These are phyloP conservation scores for Haematococcus sp. DNA, from an alignment of 139 green algal genomes.

Conservation along the genomic window DNA sequence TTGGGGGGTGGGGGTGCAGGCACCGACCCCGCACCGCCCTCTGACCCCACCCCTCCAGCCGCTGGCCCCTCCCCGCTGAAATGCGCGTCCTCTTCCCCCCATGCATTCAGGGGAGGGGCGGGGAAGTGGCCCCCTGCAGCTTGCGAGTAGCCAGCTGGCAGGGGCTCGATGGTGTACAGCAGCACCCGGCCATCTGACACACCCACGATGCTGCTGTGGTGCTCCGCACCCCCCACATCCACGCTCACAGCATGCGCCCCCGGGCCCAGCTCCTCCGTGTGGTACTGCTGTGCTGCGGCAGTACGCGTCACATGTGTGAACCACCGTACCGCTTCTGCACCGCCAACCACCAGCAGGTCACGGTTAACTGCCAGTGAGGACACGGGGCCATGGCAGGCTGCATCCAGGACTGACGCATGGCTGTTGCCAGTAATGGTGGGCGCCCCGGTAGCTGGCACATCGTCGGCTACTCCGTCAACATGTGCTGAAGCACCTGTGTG, in stretches of 20 bases:
- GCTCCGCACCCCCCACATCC: constrained; percentile 8
- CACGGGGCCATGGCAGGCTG: background rate
- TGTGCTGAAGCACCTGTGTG: background rate
- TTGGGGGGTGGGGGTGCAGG: background rate
- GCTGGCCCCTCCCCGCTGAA: background rate
- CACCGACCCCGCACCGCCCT: too few species aligned
- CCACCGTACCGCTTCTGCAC: constrained; percentile 11
- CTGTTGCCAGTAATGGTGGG: background rate
- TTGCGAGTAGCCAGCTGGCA: background rate
- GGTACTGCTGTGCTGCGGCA: background rate
- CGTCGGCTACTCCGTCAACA: background rate
- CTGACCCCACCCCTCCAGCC: too few species aligned
- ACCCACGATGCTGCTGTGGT: constrained; percentile 11
- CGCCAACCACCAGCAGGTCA: constrained; percentile 21
- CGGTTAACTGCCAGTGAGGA: constrained; percentile 18
- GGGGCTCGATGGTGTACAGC: constrained; percentile 7
- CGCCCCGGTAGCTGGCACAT: background rate
- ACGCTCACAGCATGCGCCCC: background rate
- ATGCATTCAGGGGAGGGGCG: background rate
- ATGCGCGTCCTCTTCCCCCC: background rate
- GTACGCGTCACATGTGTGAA: constrained; percentile 6
- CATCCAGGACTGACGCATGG: too few species aligned
- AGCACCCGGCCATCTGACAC: constrained; percentile 22
- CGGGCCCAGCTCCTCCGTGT: background rate
- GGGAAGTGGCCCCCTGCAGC: background rate